These are phyloP conservation scores for Podaxis rugospora DNA, from an alignment of 768 basidiomycete species.

Conservation along the genomic window DNA sequence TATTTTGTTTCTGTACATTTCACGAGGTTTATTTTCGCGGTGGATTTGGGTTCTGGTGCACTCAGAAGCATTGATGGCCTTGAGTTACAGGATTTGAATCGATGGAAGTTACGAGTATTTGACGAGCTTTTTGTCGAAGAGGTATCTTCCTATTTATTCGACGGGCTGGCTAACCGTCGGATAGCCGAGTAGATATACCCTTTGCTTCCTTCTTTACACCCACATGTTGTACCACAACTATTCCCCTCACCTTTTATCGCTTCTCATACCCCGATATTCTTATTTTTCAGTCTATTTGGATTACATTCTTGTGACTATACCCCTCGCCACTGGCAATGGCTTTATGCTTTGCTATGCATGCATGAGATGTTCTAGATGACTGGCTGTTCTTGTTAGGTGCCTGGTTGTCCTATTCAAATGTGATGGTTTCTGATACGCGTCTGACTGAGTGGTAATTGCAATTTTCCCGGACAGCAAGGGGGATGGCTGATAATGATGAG, in stretches of 20 bases:
- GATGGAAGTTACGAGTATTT: conserved; percentile 6
- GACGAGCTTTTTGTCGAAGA: conserved; percentile 4
- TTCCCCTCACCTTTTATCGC: not conserved
- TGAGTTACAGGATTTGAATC: not conserved
- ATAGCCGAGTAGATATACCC: not conserved
- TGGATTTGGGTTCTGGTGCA: conserved; percentile 2
- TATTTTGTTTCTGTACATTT: not conserved
- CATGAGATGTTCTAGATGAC: conserved; percentile 1
- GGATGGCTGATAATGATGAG: too few relatives aligned
- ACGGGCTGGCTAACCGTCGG: conserved; percentile 9
- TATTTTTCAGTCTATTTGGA: conserved; percentile 5
- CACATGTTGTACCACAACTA: not conserved
- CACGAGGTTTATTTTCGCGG: not conserved
- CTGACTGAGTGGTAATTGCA: not conserved
- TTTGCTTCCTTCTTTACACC: not conserved
- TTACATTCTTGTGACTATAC: conserved; percentile 4
- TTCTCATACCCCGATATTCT: not conserved
- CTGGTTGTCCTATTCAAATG: not conserved
- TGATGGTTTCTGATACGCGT: not conserved
- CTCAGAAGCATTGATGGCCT: conserved; percentile 6
- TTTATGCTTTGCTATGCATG: not conserved
- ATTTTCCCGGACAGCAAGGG: too few relatives aligned
- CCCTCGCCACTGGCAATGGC: not conserved
- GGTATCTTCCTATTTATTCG: conserved; percentile 2
- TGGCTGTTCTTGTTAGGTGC: not conserved